Evolutionary conservation across 345 rosid genomes (phyloP), one percentile per base, ranked within the genome.

Genomic region (Nasturtium officinale): DNA sequence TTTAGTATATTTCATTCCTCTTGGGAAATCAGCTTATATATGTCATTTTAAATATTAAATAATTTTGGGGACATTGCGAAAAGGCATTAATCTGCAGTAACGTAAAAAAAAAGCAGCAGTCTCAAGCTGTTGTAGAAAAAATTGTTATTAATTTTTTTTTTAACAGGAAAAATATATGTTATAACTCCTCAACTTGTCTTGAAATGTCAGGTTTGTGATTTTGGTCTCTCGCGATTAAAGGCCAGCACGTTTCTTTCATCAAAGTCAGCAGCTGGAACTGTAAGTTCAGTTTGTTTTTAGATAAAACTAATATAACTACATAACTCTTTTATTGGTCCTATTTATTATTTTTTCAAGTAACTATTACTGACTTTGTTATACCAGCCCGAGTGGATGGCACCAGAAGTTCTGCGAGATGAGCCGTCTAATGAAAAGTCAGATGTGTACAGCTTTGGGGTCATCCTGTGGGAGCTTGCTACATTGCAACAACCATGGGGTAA

Each of bases 361-460:
- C 52, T 20, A 51, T 13, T 11, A 28, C 3, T 15, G 61, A 32
- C 35, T 73, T 29, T 72, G 61, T 18, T 76, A 1, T 78, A 55
- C 74, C 80, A 94, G 98, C 97, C 98, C 52, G 98, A 91, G 82
- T 94, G 98, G 98, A 94, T 94, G 98, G 98, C 98, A 73, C 98
- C 98, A 43, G 98, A 94, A 85, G 98, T 94, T 67, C 88, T 94
- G 9, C 86, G 98, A 25, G 98, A 94, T 73, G 98, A 94, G 79
- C 97, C 85, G 67, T 94, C 98, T 61, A 94, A 94, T 72, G 98
- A 94, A 60, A 94, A 94, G 73, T 90, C 99, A 16, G 99, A 95
- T 45, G 78, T 95, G 43, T 95, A 95, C 82, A 95, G 99, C 79
- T 95, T 95, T 72, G 99, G 99, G 48, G 87, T 96, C 40, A 96